phyloP scores from a whole-genome alignment of 768 basidiomycete genomes.

The Phallus indusiatus region DNA sequence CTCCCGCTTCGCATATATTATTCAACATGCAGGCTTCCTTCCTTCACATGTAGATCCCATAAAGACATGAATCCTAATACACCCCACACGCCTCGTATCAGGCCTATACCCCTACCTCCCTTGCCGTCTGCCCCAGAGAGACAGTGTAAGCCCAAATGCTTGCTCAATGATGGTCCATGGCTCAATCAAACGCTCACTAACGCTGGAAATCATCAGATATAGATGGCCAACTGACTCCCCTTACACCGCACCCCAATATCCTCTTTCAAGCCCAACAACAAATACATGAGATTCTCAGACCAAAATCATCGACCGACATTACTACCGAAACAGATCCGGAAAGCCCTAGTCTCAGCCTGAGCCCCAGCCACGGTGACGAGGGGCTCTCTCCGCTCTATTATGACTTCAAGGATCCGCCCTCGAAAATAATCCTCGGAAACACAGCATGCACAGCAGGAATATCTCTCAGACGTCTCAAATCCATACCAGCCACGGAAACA shows the following conservation, averaged over 20 bases:
- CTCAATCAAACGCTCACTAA: not conserved
- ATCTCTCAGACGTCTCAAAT: not conserved
- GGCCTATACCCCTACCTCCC: constrained; percentile 1
- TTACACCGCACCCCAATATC: not conserved
- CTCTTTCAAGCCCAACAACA: not conserved
- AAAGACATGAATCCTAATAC: not conserved
- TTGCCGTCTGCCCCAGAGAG: not conserved
- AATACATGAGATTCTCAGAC: not conserved
- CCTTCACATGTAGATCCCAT: not conserved
- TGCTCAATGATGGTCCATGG: not conserved
- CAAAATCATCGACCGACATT: not conserved
- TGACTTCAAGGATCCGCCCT: not conserved
- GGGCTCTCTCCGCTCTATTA: not conserved
- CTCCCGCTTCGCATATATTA: not conserved
- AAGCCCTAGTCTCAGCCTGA: not conserved
- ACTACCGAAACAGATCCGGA: not conserved
- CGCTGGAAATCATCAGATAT: not conserved
- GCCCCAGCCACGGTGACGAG: not conserved
- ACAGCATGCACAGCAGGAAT: not conserved
- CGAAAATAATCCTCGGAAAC: not conserved
- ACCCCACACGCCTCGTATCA: constrained; percentile 1
- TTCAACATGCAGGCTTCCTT: not conserved
- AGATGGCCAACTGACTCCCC: not conserved
- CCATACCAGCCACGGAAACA: constrained; percentile 1
- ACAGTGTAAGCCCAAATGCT: not conserved